Conservation (phyloP, 345 rosid genomes). For the Anacardium occidentale region DNA sequence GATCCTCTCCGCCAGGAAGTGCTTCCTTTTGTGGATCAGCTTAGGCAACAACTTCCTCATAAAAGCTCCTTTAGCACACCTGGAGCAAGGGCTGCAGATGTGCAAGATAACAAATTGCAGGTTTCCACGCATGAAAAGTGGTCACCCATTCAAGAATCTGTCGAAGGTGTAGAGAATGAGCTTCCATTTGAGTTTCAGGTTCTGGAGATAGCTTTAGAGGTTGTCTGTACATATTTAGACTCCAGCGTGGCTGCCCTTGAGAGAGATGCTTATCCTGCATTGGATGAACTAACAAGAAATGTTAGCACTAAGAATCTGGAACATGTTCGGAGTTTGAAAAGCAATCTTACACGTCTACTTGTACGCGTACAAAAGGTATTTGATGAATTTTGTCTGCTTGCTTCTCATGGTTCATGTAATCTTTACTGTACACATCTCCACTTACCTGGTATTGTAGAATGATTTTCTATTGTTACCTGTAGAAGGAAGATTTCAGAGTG, state of each 20-base stretch:
- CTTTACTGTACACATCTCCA: background rate
- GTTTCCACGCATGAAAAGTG: slow-evolving; percentile 44
- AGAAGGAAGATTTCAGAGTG: background rate
- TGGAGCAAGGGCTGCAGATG: slow-evolving; percentile 37
- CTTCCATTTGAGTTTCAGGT: slow-evolving; percentile 96
- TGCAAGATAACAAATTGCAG: slow-evolving; percentile 40
- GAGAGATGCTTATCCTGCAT: slow-evolving; percentile 79
- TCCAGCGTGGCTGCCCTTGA: slow-evolving; percentile 65
- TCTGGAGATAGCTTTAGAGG: slow-evolving; percentile 89
- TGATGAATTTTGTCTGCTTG: slow-evolving; percentile 6
- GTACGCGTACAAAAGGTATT: slow-evolving; percentile 92
- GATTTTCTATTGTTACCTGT: background rate
- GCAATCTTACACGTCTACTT: slow-evolving; percentile 82
- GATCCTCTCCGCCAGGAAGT: slow-evolving; percentile 81
- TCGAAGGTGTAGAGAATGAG: slow-evolving; percentile 71
- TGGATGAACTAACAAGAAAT: slow-evolving; percentile 84
- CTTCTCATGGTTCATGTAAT: background rate
- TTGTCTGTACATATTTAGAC: slow-evolving; percentile 70
- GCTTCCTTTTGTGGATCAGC: slow-evolving; percentile 71
- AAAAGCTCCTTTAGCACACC: slow-evolving; percentile 33
- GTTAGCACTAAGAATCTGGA: slow-evolving; percentile 96
- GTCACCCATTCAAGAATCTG: slow-evolving; percentile 64
- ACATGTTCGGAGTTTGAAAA: slow-evolving; percentile 81
- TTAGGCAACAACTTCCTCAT: slow-evolving; percentile 69
- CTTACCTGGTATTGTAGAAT: background rate